A percentile compares a stretch with the other conserved stretches of the same genome.
Conservation (phyloP, 2,329 filamentous ascomycete species). For the Fusarium globosum region DNA sequence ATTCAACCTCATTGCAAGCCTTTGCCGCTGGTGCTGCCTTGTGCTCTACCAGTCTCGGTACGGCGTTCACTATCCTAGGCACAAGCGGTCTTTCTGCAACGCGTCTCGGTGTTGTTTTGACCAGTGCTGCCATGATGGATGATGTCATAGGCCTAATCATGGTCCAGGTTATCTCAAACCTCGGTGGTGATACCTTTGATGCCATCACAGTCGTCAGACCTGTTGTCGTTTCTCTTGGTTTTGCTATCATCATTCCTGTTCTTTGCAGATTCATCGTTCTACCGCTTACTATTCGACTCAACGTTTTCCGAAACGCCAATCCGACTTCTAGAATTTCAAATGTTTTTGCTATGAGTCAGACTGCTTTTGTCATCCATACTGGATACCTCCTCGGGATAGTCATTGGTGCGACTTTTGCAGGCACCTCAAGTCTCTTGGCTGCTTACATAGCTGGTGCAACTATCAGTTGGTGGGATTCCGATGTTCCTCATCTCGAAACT, state of each 20-base stretch:
- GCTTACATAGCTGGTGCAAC: conserved; percentile 71
- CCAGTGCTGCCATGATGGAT: conserved; percentile 82
- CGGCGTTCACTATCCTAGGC: conserved; percentile 67
- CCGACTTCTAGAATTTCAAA: conserved; percentile 36
- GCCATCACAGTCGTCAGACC: conserved; percentile 57
- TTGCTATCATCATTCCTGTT: conserved; percentile 61
- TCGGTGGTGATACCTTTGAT: conserved; percentile 55
- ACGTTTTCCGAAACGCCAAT: conserved; percentile 44
- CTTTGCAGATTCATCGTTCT: conserved; percentile 57
- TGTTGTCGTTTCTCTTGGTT: conserved; percentile 61
- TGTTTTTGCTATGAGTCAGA: conserved; percentile 46
- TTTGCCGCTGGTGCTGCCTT: conserved; percentile 80
- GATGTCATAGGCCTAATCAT: conserved; percentile 82
- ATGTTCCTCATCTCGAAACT: conserved; percentile 42
- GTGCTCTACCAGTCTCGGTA: conserved; percentile 80
- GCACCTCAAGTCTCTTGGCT: conserved; percentile 71
- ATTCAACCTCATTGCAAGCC: conserved; percentile 67
- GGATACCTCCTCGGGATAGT: conserved; percentile 61
- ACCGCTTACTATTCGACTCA: conserved; percentile 54
- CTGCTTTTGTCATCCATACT: conserved; percentile 60
- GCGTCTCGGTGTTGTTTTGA: conserved; percentile 70
- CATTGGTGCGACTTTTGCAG: conserved; percentile 65
- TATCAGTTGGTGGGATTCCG: conserved; percentile 69
- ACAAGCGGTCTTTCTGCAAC: conserved; percentile 56
- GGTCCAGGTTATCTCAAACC: conserved; percentile 78